A percentile compares a stretch with the other conserved stretches of the same genome.
Evolutionary conservation across 495 filamentous ascomycete genomes (phyloP).

Genomic region (Pyrenula massariospora): DNA sequence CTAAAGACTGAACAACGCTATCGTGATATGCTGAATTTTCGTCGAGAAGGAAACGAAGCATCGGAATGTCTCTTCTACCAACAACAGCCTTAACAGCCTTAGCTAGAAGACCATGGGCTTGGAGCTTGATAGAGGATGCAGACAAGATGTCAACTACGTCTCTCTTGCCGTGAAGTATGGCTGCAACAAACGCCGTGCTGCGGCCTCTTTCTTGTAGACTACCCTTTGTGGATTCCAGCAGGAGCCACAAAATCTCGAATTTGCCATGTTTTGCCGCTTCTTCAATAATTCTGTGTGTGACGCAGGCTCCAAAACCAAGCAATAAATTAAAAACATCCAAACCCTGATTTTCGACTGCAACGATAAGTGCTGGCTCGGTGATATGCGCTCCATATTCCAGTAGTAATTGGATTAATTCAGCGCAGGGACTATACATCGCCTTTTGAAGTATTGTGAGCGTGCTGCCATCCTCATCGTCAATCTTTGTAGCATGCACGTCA

Average conservation of each 20-base stretch:
- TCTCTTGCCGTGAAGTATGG: neutral
- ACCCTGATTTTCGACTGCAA: conserved; percentile 1
- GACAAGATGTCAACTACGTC: neutral
- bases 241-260: conserved; percentile 5
- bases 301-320: conserved; percentile 1
- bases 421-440: neutral
- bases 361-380: neutral
- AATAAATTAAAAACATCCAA: conserved; percentile 3
- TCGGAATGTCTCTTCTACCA: neutral
- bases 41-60: conserved; percentile 4
- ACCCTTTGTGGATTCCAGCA: conserved; percentile 1
- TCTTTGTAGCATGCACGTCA: conserved; percentile 1
- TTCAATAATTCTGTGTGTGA: neutral
- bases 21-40: conserved; percentile 1
- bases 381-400: neutral
- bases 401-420: neutral
- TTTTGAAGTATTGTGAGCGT: neutral
- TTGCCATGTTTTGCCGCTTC: conserved; percentile 2
- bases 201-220: neutral
- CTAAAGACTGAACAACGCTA: conserved; percentile 1
- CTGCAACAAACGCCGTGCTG: neutral
- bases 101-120: neutral
- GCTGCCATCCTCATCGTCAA: neutral
- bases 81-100: neutral
- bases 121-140: neutral